Evolutionary conservation across 495 filamentous ascomycete genomes (phyloP), one percentile per base, ranked within the genome.

Genomic region (Ramalina intermedia): DNA sequence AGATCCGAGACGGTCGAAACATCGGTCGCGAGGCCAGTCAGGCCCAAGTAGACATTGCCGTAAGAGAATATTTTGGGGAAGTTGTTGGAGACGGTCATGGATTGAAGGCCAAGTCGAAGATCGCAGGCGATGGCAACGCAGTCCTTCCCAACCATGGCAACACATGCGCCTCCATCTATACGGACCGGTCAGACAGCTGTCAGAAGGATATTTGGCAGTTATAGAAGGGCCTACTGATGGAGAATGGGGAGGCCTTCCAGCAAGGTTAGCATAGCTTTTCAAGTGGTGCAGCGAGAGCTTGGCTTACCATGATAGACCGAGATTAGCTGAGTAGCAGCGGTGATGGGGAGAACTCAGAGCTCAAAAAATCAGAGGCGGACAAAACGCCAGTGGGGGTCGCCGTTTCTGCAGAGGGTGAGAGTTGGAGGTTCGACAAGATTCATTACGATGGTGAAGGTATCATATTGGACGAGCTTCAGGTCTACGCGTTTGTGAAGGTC

Each of bases 1-100:
- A 96, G 85, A 69, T 98, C 91, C 51, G 82, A 83, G 54, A 98
- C 91, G 52, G 93, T 96, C 33, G 78, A 77, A 37, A 98, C 86
- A 67, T 98, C 91, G 49, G 91, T 96, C 21, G 93, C 91, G 20
- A 98, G 83, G 26, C 91, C 91, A 4, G 93, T 96, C 39, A 98
- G 77, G 40, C 91, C 91, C n/a, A 98, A 82, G 67, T 94, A 94
- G 55, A 89, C 87, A 63, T 88, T 84, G 62, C 86, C 88, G 75
- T 94, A 96, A 65, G 83, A 78, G 81, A 96, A 96, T 76, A 98
- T 87, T 72, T 98, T 98, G 69, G 91, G 91, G 78, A 95, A 96
- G 81, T 96, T 94, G 80, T 96, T 96, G 62, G 87, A 94, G 48
- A 98, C 81, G 37, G 91, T 98, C 63, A 98, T 76, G 59, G 93